These are phyloP conservation scores for Curvularia hawaiiensis DNA, from an alignment of 2,329 filamentous ascomycete species.

Conservation along the genomic window DNA sequence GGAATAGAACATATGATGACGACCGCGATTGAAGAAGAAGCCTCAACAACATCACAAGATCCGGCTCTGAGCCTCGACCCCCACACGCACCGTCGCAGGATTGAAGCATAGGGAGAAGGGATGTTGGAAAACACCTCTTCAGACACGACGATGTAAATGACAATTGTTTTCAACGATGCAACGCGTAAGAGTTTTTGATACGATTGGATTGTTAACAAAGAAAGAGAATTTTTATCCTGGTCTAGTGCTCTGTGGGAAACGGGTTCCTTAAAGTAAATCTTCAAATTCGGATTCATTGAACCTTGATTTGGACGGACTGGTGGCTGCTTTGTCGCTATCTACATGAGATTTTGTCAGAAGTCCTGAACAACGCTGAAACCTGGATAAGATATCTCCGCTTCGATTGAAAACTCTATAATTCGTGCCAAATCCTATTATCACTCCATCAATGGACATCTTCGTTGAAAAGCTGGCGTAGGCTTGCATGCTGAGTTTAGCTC, in stretches of 20 bases:
- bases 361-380: not conserved
- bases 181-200: not conserved
- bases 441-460: not conserved
- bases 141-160: not conserved
- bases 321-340: not conserved
- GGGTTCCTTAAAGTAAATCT: not conserved
- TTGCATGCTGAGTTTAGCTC: not conserved
- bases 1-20: too few relatives aligned
- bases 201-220: not conserved
- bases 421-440: not conserved
- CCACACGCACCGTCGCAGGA: too few relatives aligned
- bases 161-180: not conserved
- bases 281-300: not conserved
- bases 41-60: not conserved
- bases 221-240: not conserved
- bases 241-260: not conserved
- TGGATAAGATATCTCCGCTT: not conserved
- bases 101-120: too few relatives aligned
- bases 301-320: not conserved
- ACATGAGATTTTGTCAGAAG: not conserved
- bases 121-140: not conserved
- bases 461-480: not conserved
- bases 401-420: not conserved
- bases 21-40: too few relatives aligned
- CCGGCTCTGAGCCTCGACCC: not conserved